Percentiles rank a stretch among this genome's conserved stretches.
phyloP scores from a whole-genome alignment of 73 alveolate genomes.

The Symbiodinium natans region DNA sequence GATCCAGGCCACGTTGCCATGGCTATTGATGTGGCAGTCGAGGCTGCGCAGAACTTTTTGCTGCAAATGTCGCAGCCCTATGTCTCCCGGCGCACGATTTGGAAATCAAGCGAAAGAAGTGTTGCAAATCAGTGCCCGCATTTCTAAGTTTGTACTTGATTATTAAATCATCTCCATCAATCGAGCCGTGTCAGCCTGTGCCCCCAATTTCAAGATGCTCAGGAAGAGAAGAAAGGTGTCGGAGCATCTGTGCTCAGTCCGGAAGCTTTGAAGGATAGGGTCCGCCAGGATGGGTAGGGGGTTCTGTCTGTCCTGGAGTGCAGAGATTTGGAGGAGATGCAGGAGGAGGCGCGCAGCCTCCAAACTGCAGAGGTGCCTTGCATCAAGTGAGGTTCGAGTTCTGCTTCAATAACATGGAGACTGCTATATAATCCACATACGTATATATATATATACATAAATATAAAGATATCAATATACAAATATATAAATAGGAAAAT shows the following conservation, averaged over 20 bases:
- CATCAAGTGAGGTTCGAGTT: no score
- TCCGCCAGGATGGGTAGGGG: neutral
- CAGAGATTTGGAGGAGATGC: neutral
- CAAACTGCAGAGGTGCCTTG: neutral
- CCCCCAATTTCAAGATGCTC: neutral
- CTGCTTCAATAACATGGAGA: no score
- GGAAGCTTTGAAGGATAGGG: conserved; percentile 45
- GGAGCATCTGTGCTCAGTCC: conserved; percentile 87
- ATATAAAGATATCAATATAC: no score
- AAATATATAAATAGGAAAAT: no score
- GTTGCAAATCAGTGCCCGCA: neutral
- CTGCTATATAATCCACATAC: no score
- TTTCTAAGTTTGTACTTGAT: no score
- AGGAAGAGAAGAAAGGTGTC: conserved; percentile 72
- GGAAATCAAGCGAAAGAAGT: neutral
- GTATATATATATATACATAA: no score
- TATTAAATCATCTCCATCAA: no score
- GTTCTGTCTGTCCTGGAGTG: neutral
- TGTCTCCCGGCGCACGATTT: conserved; percentile 31
- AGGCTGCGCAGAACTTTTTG: conserved; percentile 95
- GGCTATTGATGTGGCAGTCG: conserved; percentile 96
- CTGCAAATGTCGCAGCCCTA: conserved; percentile 96
- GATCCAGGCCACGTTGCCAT: conserved; percentile 95
- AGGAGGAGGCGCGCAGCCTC: conserved; percentile 13
- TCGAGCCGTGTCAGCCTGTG: no score